phyloP scores from a whole-genome alignment of 805 yeast species.

The Cyberlindnera euphorbiae region DNA sequence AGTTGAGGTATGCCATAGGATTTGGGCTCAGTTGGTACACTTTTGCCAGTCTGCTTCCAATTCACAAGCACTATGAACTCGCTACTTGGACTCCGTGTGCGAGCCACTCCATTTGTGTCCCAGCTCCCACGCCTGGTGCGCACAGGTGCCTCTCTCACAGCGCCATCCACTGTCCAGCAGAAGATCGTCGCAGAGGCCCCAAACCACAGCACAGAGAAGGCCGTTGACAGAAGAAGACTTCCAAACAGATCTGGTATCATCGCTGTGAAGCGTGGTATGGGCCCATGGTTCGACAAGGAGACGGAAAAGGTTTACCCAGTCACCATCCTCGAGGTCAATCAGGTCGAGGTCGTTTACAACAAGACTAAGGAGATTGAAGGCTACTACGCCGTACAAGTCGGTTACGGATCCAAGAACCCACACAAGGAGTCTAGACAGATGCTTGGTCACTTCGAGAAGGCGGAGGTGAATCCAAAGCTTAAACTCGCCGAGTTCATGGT shows the following conservation, averaged over 20 bases:
- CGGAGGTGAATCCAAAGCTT: slow-evolving; percentile 80
- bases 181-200: slow-evolving; percentile 40
- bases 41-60: too few relatives aligned
- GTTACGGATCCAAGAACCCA: slow-evolving; percentile 65
- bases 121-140: slow-evolving; percentile 27
- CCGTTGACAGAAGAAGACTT: slow-evolving; percentile 67
- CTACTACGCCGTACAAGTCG: slow-evolving; percentile 80
- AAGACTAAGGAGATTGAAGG: slow-evolving; percentile 74
- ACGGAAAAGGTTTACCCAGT: slow-evolving; percentile 73
- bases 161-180: slow-evolving; percentile 30
- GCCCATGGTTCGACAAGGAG: slow-evolving; percentile 65
- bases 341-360: slow-evolving; percentile 77
- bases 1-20: too few relatives aligned
- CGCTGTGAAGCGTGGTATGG: slow-evolving; percentile 87
- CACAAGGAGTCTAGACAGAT: slow-evolving; percentile 59
- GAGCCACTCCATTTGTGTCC: slow-evolving; percentile 7
- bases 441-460: slow-evolving; percentile 74
- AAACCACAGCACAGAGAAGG: slow-evolving; percentile 62
- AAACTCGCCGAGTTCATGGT: slow-evolving; percentile 76
- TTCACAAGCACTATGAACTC: too few relatives aligned
- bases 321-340: slow-evolving; percentile 81
- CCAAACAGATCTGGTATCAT: slow-evolving; percentile 78
- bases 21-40: too few relatives aligned
- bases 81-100: slow-evolving; percentile 14
- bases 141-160: slow-evolving; percentile 32